Percentiles rank a stretch among this genome's conserved stretches.
These are phyloP conservation scores for Chaetomiaceae sp. DNA, from an alignment of 2,329 filamentous ascomycete species.

Conservation along the genomic window DNA sequence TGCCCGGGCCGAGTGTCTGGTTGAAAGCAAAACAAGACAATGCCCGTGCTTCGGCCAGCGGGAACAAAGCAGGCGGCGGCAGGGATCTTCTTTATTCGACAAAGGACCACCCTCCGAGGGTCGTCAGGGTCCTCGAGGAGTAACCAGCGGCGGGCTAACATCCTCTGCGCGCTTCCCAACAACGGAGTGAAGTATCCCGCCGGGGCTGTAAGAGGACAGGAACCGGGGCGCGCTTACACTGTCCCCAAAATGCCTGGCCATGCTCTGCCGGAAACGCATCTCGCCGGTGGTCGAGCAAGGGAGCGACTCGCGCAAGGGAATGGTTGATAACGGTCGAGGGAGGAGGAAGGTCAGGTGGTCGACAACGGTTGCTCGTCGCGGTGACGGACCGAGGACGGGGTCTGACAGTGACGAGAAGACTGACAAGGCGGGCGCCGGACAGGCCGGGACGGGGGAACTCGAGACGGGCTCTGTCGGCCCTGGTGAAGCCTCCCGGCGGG, in stretches of 20 bases:
- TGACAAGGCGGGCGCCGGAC: background rate
- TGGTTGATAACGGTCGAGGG: background rate
- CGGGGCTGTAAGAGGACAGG: background rate
- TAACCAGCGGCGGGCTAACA: background rate
- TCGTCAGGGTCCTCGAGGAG: background rate
- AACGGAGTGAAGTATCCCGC: no score
- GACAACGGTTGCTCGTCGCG: background rate
- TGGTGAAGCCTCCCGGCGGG: background rate
- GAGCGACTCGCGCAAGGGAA: background rate
- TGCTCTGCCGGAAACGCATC: slow-evolving; percentile 23
- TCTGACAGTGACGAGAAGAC: background rate
- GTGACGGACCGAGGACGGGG: background rate
- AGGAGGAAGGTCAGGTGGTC: background rate
- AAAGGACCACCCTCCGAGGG: no score
- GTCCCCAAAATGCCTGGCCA: slow-evolving; percentile 23
- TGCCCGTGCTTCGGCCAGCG: background rate
- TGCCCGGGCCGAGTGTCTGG: background rate
- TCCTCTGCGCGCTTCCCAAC: background rate
- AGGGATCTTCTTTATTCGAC: background rate
- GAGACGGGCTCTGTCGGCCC: background rate
- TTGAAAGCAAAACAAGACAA: background rate
- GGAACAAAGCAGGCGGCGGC: background rate
- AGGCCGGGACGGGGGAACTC: background rate
- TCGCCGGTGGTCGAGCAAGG: background rate
- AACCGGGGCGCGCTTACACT: slow-evolving; percentile 16